Evolutionary conservation across 805 yeast genomes (phyloP), one percentile per base, ranked within the genome.

Genomic region (Wickerhamiella musiphila): DNA sequence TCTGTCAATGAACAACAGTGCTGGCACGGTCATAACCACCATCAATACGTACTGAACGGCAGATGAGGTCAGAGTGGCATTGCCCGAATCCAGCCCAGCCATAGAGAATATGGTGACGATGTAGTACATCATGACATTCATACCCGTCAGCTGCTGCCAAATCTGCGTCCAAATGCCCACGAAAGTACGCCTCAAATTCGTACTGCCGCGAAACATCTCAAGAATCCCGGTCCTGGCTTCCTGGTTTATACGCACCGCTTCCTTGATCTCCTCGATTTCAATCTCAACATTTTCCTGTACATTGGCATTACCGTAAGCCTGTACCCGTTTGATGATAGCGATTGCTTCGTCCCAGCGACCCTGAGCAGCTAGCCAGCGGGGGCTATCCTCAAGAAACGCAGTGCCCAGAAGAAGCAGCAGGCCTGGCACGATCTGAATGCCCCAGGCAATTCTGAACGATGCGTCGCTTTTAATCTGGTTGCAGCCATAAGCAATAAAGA

Each of bases 371-470:
- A 55, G 66, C 54, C 56, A 79, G 45, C 93, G 64, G 23, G 93
- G 92, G 25, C 78, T 63, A 47, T 78, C 93, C 17, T 92, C 84
- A 26, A 78, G 57, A 40, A 72, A 61, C 33, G 66, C 48, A 55
- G 79, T 59, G 18, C 90, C 92, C 11, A 53, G 38, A 28, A 61
- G 59, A 28, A 79, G 60, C 18, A 74, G 49, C 1, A 66, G 36
- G 11, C 81, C 72, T 74, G 83, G 79, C 5, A 70, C 42, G 44
- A 76, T 66, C 54, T 77, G 84, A 21, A 78, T 44, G 11, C 73
- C 83, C 42, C 78, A 65, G 6, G 93, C 93, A 25, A 79, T 65
- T 41, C 82, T 62, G 66, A 77, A 82, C 11, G 74, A 60, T 7
- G 71, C 76, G 9, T 69, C 55, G 37, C 63, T 63, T 21, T 54